A percentile compares a stretch with the other conserved stretches of the same genome.
These are phyloP conservation scores for Diospyros kaki DNA, from an alignment of 148 eudicot species.

Conservation along the genomic window DNA sequence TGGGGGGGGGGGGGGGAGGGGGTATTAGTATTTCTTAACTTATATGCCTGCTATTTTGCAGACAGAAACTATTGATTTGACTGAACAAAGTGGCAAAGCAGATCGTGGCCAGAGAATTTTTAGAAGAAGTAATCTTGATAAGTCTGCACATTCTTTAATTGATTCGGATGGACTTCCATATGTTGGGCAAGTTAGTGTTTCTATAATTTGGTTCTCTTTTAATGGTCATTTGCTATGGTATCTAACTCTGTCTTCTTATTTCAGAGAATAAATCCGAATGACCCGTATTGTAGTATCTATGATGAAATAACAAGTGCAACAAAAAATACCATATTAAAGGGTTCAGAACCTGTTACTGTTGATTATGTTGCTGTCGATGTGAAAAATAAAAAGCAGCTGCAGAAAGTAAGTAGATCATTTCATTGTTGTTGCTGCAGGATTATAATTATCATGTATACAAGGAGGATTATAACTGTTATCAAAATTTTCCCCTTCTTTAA, in stretches of 20 bases:
- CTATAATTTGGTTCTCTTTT: neutral
- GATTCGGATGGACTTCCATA: slow-evolving; percentile 90
- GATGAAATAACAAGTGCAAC: slow-evolving; percentile 36
- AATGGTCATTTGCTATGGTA: neutral
- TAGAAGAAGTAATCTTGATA: slow-evolving; percentile 62
- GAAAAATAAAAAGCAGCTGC: slow-evolving; percentile 55
- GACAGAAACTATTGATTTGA: slow-evolving; percentile 85
- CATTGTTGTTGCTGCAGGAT: neutral
- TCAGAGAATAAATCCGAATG: slow-evolving; percentile 60
- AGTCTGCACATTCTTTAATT: slow-evolving; percentile 43
- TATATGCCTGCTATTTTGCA: slow-evolving; percentile 24
- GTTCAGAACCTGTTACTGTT: slow-evolving; percentile 65
- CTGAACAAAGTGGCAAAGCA: slow-evolving; percentile 44
- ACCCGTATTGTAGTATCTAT: slow-evolving; percentile 62
- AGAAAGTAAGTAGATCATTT: slow-evolving; percentile 44
- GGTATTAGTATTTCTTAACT: neutral
- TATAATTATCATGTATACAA: neutral
- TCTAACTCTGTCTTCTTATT: slow-evolving; percentile 22
- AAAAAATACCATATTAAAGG: slow-evolving; percentile 39
- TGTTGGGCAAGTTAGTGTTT: slow-evolving; percentile 68
- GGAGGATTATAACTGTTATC: neutral
- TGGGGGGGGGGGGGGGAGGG: too few relatives aligned
- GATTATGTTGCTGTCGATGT: slow-evolving; percentile 90
- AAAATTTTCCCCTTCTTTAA: neutral
- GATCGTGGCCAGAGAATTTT: slow-evolving; percentile 42